Conservation (phyloP, 169 alveolate species). For the Plasmodium gallinaceum region DNA sequence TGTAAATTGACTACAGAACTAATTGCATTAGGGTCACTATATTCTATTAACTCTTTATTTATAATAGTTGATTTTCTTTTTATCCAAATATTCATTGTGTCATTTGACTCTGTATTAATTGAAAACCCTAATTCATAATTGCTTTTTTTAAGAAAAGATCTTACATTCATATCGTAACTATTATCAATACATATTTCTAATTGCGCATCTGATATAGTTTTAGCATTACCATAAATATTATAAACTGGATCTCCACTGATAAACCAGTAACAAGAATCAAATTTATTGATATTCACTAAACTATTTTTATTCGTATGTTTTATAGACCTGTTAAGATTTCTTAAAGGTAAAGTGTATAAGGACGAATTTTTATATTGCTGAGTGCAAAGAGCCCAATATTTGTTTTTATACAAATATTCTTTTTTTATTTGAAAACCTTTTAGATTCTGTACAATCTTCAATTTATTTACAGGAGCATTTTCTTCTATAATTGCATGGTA, state of each 20-base stretch:
- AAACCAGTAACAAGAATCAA: conserved; percentile 30
- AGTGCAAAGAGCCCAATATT: conserved; percentile 51
- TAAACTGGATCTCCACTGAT: conserved; percentile 76
- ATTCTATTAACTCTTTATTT: conserved; percentile 64
- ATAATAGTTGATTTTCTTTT: conserved; percentile 74
- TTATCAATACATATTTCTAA: conserved; percentile 63
- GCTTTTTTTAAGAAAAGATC: conserved; percentile 55
- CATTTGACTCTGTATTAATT: conserved; percentile 39
- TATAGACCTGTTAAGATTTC: conserved; percentile 40
- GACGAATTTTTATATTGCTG: conserved; percentile 58
- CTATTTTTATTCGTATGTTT: conserved; percentile 48
- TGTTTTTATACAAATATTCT: conserved; percentile 42
- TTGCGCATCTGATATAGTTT: conserved; percentile 68
- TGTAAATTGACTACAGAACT: background rate
- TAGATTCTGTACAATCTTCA: conserved; percentile 44
- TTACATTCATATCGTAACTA: conserved; percentile 21
- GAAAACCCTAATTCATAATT: conserved; percentile 68
- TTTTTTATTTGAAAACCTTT: conserved; percentile 64
- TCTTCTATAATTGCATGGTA: conserved; percentile 33
- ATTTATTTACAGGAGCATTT: conserved; percentile 17
- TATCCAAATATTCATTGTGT: conserved; percentile 69
- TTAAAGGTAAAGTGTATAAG: conserved; percentile 49
- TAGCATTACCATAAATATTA: conserved; percentile 75
- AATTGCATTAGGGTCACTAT: background rate
- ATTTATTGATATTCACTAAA: background rate